phyloP scores from a whole-genome alignment of 768 basidiomycete species.

The Kondoa malvinella region DNA sequence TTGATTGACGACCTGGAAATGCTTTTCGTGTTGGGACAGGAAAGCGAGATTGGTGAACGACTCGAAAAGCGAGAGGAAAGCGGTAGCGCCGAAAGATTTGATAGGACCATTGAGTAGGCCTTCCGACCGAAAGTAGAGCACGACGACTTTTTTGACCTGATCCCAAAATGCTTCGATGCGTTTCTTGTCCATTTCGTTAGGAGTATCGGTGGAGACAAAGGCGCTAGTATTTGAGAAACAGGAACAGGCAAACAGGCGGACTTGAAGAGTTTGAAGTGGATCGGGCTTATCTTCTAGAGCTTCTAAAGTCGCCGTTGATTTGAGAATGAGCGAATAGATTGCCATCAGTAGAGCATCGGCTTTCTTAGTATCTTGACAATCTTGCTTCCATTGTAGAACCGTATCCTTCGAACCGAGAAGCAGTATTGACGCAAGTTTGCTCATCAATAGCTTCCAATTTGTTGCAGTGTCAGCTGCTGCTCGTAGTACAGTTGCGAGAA shows the following conservation, averaged over 20 bases:
- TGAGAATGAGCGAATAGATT: not conserved
- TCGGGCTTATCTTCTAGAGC: not conserved
- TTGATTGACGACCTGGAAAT: not conserved
- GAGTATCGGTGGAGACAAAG: not conserved
- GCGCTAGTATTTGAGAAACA: not conserved
- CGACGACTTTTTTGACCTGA: not conserved
- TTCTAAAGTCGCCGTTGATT: not conserved
- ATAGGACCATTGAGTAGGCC: not conserved
- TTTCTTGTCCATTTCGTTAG: not conserved
- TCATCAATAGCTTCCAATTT: not conserved
- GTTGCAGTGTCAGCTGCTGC: not conserved
- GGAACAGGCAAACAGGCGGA: not conserved
- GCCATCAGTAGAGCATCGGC: not conserved
- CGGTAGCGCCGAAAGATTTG: not conserved
- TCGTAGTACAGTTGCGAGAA: not conserved
- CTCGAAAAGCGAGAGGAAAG: not conserved
- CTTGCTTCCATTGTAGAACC: not conserved
- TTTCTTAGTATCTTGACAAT: not conserved
- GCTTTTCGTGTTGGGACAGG: not conserved
- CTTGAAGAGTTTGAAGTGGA: not conserved
- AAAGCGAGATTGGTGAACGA: not conserved
- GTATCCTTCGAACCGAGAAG: not conserved
- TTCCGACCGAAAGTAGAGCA: not conserved
- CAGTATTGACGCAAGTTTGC: not conserved
- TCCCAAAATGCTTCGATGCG: constrained; percentile 5